These are phyloP conservation scores for Cymbidium sinense DNA, from an alignment of 106 monocot species.

Conservation along the genomic window DNA sequence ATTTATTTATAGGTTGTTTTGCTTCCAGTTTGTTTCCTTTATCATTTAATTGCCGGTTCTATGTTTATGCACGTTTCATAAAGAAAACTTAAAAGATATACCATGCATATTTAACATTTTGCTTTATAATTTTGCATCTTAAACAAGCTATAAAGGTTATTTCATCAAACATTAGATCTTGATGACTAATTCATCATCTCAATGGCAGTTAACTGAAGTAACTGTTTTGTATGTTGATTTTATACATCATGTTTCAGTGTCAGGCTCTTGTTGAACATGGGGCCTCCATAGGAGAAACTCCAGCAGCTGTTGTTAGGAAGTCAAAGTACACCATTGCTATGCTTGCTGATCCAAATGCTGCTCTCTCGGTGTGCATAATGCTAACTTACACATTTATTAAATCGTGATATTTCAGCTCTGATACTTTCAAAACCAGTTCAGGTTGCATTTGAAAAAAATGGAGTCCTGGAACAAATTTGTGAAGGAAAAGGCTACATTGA, in stretches of 20 bases:
- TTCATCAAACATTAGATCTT: neutral
- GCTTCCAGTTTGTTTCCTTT: neutral
- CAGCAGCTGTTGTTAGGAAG: conserved; percentile 75
- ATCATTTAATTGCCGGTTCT: neutral
- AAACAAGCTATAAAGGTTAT: neutral
- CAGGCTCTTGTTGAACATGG: conserved; percentile 73
- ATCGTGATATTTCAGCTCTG: neutral
- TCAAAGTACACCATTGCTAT: conserved; percentile 94
- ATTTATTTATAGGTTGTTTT: neutral
- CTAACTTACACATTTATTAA: neutral
- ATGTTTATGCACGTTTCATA: neutral
- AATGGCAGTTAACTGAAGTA: neutral
- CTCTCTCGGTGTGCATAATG: conserved; percentile 60
- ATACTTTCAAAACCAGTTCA: conserved; percentile 17
- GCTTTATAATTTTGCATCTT: neutral
- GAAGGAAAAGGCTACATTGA: conserved; percentile 89
- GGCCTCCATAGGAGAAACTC: conserved; percentile 75
- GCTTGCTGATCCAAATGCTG: conserved; percentile 93
- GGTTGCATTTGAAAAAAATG: conserved; percentile 94
- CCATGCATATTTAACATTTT: neutral
- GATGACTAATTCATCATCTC: neutral
- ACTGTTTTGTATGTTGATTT: conserved; percentile 3
- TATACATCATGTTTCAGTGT: conserved; percentile 35
- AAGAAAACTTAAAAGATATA: neutral
- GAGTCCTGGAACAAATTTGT: conserved; percentile 83